Evolutionary conservation across 2,329 filamentous ascomycete species (phyloP), one percentile per base, ranked within the genome.

Genomic region (Xylaria sp.): DNA sequence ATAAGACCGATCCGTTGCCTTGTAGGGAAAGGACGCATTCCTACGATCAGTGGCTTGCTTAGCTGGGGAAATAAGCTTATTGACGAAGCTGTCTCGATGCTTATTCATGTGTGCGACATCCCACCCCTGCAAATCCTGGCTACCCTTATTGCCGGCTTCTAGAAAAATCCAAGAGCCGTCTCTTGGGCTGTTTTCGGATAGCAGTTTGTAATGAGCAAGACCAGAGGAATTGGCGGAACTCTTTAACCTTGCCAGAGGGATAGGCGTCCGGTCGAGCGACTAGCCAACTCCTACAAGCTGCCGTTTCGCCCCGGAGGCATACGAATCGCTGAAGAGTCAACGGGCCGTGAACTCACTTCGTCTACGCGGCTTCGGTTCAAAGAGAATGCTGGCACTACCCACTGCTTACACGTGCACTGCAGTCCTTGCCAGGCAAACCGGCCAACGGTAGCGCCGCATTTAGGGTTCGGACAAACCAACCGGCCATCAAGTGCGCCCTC

Each of bases 371-470:
- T 91, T 80, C 91, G 92, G 63, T 94, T 91, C 70, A 98, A 84
- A 70, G 92, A 95, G 79, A 99, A 96, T 0, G 92, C 94, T 9
- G 96, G 95, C 60, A 94, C 92, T 25, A 98, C 87, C 95, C 96
- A 98, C 71, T 91, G 89, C 46, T 91, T 90, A 80, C 96, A 99
- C 78, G 90, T 96, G 82, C 96, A 99, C 79, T 90, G 90, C 86
- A 98, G 91, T 15, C 96, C 96, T 79, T 97, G 94, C 96, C 96
- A 99, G 62, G 95, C 92, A 78, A 98, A 99, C 75, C 96, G 92
- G 48, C 96, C 96, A 57, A 98, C 89, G 62, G 93, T 94, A 49
- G 92, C 90, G 56, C 88, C 89, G 80, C 96, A 99, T 76, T 91
- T 92, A 9, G 79, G 68, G 74, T 91, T 92, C 10, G 96, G 95